Evolutionary conservation across 2,329 filamentous ascomycete species (phyloP), one percentile per base, ranked within the genome.

Genomic region (Arthrobotrys sinensis): DNA sequence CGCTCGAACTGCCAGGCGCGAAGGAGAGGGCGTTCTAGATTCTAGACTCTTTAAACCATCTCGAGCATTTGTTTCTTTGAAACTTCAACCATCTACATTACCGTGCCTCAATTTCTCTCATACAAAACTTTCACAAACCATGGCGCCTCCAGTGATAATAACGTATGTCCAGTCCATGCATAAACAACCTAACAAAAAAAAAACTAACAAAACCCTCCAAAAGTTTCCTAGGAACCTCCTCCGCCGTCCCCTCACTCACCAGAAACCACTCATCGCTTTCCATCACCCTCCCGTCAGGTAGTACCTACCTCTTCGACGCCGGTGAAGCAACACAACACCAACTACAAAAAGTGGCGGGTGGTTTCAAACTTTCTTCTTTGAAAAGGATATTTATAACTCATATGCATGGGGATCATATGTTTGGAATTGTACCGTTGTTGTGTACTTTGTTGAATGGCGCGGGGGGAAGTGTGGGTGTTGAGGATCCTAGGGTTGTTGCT

Each of bases 341-440:
- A 45, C 57, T 82, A 40, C 81, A 81, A 55, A 79, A 73, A 21
- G 69, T 77, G 0, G 40, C 76, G 2, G 76, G 68, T 3, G 76
- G 76, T 6, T 80, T 79, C 36, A 75, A 75, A 45, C 45, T 63
- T 7, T 71, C 72, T 1, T 53, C 48, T 6, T 43, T 82, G 12
- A 69, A 65, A n/a, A 80, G 79, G 53, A 81, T 82, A 36, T 81
- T 82, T 60, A 81, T 82, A 50, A 82, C 81, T 1, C 81, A 82
- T 45, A 78, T 82, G 60, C 81, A 82, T 52, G 81, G 81, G 24
- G 81, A 81, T 63, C 80, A 82, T 66, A 63, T 81, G 53, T 82
- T 81, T 28, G 80, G 80, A 2, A 64, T 81, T 12, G 79, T 79
- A 19, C 80, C 80, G 12, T 62, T 82, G 16, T 70, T 82, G 16